Conservation (phyloP, 2,329 filamentous ascomycete genomes). For the Arthrobotrys iridis region DNA sequence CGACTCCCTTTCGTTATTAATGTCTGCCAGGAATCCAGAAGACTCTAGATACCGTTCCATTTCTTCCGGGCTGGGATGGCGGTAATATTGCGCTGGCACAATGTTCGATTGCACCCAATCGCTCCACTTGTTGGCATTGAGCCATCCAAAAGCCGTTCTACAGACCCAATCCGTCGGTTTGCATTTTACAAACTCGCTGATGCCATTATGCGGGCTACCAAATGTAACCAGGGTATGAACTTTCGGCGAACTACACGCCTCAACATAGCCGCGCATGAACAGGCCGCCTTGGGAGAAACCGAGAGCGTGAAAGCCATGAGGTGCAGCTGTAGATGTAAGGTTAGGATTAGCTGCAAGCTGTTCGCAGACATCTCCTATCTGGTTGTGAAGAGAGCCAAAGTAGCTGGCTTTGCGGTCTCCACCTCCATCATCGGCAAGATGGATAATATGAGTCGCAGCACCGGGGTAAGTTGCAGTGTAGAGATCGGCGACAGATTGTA, state of each 20-base stretch:
- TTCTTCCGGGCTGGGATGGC: slow-evolving; percentile 70
- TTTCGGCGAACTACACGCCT: slow-evolving; percentile 81
- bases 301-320: slow-evolving; percentile 63
- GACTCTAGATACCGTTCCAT: slow-evolving; percentile 77
- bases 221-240: slow-evolving; percentile 86
- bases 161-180: slow-evolving; percentile 79
- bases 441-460: slow-evolving; percentile 83
- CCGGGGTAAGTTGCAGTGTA: slow-evolving; percentile 76
- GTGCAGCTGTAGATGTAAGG: slow-evolving; percentile 22
- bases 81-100: slow-evolving; percentile 95
- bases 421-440: slow-evolving; percentile 71
- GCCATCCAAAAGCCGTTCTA: slow-evolving; percentile 77
- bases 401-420: slow-evolving; percentile 85
- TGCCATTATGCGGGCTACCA: slow-evolving; percentile 91
- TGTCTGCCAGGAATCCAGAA: slow-evolving; percentile 90
- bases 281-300: slow-evolving; percentile 97
- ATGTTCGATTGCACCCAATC: slow-evolving; percentile 78
- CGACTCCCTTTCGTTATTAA: slow-evolving; percentile 84
- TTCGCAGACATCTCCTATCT: slow-evolving; percentile 68
- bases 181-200: slow-evolving; percentile 81
- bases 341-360: slow-evolving; percentile 35
- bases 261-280: slow-evolving; percentile 89
- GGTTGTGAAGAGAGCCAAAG: slow-evolving; percentile 85
- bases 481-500: slow-evolving; percentile 76
- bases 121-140: slow-evolving; percentile 83